These are phyloP conservation scores for Kokia cookei DNA, from an alignment of 441 rosid genomes.

Conservation along the genomic window DNA sequence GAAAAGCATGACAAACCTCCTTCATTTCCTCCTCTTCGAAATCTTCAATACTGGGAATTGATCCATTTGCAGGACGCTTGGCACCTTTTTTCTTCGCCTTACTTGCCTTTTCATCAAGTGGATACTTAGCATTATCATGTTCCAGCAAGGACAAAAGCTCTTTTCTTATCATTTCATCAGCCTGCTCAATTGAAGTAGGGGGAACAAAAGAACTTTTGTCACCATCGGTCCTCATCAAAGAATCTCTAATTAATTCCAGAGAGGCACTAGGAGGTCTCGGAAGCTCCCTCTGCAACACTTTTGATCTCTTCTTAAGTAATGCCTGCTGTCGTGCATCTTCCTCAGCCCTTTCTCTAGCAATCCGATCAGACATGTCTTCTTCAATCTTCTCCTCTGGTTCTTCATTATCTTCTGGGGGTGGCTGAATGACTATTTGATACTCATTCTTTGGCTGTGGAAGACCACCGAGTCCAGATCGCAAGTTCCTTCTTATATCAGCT, in stretches of 20 bases:
- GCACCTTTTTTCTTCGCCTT: constrained; percentile 78
- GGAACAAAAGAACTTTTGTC: constrained; percentile 95
- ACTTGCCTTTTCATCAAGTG: constrained; percentile 66
- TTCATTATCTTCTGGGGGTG: constrained; percentile 75
- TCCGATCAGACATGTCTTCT: constrained; percentile 97
- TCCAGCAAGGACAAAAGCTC: constrained; percentile 77
- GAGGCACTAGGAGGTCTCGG: constrained; percentile 95
- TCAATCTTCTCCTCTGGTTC: constrained; percentile 92
- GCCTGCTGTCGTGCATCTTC: constrained; percentile 89
- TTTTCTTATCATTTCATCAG: constrained; percentile 81
- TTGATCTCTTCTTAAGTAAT: constrained; percentile 90
- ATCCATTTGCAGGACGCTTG: constrained; percentile 54
- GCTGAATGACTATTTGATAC: constrained; percentile 78
- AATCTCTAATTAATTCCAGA: constrained; percentile 74
- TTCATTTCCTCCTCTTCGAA: constrained; percentile 75
- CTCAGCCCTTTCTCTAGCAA: constrained; percentile 87
- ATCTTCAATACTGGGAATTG: constrained; percentile 65
- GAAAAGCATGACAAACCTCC: constrained; percentile 42
- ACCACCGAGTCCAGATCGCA: constrained; percentile 60
- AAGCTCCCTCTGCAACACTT: constrained; percentile 94
- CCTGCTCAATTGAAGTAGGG: constrained; percentile 79
- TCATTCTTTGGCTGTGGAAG: constrained; percentile 98
- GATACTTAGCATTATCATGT: constrained; percentile 97
- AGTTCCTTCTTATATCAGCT: constrained; percentile 74
- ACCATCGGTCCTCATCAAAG: constrained; percentile 73